phyloP scores from a whole-genome alignment of 1,139 yeast genomes.

The Yamadazyma songkhlaensis region DNA sequence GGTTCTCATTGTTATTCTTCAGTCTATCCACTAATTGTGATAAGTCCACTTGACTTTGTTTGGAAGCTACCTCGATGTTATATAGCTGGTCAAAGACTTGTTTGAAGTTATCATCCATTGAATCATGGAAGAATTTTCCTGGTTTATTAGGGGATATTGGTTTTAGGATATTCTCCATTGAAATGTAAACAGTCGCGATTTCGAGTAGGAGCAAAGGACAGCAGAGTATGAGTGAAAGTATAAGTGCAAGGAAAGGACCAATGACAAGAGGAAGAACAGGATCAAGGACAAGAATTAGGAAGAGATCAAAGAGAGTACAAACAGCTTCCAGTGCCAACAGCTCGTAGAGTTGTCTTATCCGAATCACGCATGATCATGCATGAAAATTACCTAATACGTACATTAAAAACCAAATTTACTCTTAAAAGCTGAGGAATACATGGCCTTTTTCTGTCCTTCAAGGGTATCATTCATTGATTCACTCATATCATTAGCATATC shows the following conservation, averaged over 20 bases:
- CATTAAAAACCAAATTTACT: conserved; percentile 50
- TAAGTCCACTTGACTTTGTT: conserved; percentile 35
- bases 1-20: conserved; percentile 40
- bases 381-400: not conserved
- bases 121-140: conserved; percentile 23
- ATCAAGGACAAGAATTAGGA: no score
- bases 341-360: no score
- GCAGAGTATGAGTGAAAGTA: no score
- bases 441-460: conserved; percentile 47
- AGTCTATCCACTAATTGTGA: conserved; percentile 38
- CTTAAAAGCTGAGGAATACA: conserved; percentile 52
- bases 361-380: no score
- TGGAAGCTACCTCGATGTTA: conserved; percentile 31
- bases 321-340: no score
- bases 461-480: conserved; percentile 53
- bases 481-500: conserved; percentile 54
- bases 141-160: conserved; percentile 12
- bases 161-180: conserved; percentile 5
- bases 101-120: conserved; percentile 10
- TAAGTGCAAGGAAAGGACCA: no score
- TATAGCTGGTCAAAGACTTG: conserved; percentile 29
- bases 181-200: not conserved
- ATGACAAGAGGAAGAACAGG: no score
- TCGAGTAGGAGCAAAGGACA: no score
- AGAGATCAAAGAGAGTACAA: no score